Conservation (phyloP, 768 basidiomycete genomes). For the Pleurotus giganteus region DNA sequence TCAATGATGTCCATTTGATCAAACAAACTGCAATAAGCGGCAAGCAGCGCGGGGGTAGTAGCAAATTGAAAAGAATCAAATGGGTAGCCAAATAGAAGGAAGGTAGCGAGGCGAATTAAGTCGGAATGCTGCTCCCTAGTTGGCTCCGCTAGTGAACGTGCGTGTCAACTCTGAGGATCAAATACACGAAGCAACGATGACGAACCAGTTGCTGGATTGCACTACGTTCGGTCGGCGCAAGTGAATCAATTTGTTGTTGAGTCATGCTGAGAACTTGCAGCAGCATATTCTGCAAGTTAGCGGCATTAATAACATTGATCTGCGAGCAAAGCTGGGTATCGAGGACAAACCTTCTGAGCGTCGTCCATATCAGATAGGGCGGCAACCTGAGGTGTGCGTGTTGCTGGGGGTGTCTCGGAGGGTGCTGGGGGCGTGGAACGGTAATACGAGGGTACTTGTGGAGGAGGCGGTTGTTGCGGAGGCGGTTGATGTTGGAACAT, state of each 20-base stretch:
- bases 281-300: constrained; percentile 62
- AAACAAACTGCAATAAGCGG: no score
- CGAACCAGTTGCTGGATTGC: constrained; percentile 80
- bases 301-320: constrained; percentile 7
- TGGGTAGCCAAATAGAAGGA: neutral
- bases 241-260: constrained; percentile 76
- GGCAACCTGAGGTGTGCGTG: constrained; percentile 29
- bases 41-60: no score
- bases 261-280: constrained; percentile 84
- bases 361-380: constrained; percentile 44
- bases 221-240: constrained; percentile 75
- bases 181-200: constrained; percentile 14
- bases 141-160: neutral
- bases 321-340: constrained; percentile 4
- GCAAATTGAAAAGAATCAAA: no score
- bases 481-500: constrained; percentile 28
- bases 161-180: neutral
- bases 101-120: neutral
- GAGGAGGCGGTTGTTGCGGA: constrained; percentile 20
- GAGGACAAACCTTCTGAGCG: constrained; percentile 39
- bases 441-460: constrained; percentile 26
- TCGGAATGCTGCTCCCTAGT: neutral
- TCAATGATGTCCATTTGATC: no score
- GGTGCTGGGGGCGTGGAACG: constrained; percentile 26
- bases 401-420: constrained; percentile 25